A percentile compares a stretch with the other conserved stretches of the same genome.
These are phyloP conservation scores for Glomus cerebriforme DNA, from an alignment of 192 early-diverging fungal species.

Conservation along the genomic window DNA sequence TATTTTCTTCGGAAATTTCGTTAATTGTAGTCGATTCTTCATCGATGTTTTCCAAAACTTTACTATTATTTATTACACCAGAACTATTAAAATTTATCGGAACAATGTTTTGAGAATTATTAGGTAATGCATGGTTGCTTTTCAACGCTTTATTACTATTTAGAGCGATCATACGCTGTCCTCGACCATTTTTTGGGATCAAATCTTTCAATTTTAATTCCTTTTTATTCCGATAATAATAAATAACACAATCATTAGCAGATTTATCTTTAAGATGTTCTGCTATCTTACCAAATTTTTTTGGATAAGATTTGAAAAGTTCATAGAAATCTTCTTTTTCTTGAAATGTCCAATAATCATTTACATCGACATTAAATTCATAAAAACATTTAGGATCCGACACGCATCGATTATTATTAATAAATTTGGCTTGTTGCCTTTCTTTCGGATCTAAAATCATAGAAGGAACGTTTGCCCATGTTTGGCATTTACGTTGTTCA, in stretches of 20 bases:
- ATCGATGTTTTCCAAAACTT: background rate
- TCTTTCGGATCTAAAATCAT: conserved; percentile 68
- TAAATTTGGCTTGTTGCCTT: conserved; percentile 53
- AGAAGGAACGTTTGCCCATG: conserved; percentile 69
- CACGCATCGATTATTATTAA: conserved; percentile 62
- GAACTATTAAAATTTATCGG: background rate
- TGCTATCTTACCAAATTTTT: conserved; percentile 77
- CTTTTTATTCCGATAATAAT: conserved; percentile 82
- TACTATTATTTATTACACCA: background rate
- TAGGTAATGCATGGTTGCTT: conserved; percentile 37
- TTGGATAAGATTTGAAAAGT: conserved; percentile 67
- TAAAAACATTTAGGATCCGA: conserved; percentile 64
- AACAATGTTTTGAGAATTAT: background rate
- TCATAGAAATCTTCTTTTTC: conserved; percentile 68
- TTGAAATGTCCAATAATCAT: conserved; percentile 63
- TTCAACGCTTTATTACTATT: conserved; percentile 53
- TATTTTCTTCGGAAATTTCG: background rate
- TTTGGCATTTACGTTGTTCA: conserved; percentile 68
- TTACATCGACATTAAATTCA: conserved; percentile 56
- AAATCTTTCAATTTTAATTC: conserved; percentile 70
- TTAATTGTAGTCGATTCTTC: background rate
- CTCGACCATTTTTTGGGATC: conserved; percentile 52
- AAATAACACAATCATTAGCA: conserved; percentile 69
- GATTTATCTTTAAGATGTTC: conserved; percentile 63
- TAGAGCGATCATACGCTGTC: conserved; percentile 36